These are phyloP conservation scores for Postia placenta DNA, from an alignment of 768 basidiomycete genomes.

Conservation along the genomic window DNA sequence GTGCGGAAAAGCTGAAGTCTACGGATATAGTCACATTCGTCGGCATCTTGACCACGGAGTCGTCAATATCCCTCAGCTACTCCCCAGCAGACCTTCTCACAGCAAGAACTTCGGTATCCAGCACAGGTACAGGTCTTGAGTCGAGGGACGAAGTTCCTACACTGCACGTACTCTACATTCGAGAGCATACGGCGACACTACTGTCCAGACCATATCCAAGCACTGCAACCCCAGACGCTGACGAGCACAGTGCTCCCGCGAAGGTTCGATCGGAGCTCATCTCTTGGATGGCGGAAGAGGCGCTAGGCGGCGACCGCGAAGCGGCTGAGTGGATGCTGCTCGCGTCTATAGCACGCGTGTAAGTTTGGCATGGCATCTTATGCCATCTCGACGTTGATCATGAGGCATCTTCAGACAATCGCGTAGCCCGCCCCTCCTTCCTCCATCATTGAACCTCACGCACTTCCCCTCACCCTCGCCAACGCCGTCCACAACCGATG, in stretches of 20 bases:
- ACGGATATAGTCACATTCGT: slow-evolving; percentile 66
- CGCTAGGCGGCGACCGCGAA: slow-evolving; percentile 57
- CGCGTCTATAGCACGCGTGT: slow-evolving; percentile 57
- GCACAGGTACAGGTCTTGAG: slow-evolving; percentile 28
- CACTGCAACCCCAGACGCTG: background rate
- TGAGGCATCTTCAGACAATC: slow-evolving; percentile 63
- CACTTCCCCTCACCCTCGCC: slow-evolving; percentile 45
- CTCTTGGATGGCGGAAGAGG: slow-evolving; percentile 67
- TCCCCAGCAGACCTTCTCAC: background rate
- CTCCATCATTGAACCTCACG: slow-evolving; percentile 59
- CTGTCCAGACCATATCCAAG: slow-evolving; percentile 34
- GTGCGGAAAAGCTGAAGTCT: slow-evolving; percentile 42
- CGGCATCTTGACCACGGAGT: slow-evolving; percentile 64
- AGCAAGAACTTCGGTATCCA: slow-evolving; percentile 17
- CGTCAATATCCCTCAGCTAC: slow-evolving; percentile 34
- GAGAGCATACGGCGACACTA: slow-evolving; percentile 33
- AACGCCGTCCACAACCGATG: slow-evolving; percentile 10
- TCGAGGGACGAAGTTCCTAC: slow-evolving; percentile 45
- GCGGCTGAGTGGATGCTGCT: slow-evolving; percentile 77
- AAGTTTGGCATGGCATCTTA: slow-evolving; percentile 22
- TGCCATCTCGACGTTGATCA: background rate
- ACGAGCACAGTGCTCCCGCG: slow-evolving; percentile 9
- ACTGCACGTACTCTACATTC: slow-evolving; percentile 60
- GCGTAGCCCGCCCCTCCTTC: slow-evolving; percentile 59
- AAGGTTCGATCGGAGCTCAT: slow-evolving; percentile 51